phyloP scores from a whole-genome alignment of 805 yeast species.

The Starmerella bombi region DNA sequence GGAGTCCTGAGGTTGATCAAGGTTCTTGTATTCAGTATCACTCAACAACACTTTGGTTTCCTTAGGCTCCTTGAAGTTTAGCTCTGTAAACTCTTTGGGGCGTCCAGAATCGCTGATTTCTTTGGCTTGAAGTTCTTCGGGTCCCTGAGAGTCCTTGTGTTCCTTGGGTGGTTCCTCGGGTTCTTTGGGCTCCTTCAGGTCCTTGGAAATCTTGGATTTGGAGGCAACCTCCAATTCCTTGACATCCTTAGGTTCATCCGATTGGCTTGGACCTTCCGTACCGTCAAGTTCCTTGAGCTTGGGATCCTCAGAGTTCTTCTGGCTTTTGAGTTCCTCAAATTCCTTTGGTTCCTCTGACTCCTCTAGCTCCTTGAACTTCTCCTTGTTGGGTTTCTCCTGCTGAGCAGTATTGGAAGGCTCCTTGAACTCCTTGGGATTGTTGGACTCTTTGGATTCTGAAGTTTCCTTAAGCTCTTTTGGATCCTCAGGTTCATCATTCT shows the following conservation, averaged over 20 bases:
- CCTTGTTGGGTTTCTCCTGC: neutral
- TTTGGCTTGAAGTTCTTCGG: too few relatives aligned
- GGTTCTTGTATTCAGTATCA: conserved; percentile 5
- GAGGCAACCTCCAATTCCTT: neutral
- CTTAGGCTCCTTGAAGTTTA: too few relatives aligned
- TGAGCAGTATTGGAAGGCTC: neutral
- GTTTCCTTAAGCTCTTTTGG: neutral
- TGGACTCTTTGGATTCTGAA: conserved; percentile 1
- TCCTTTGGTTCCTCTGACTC: neutral
- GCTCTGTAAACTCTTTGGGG: too few relatives aligned
- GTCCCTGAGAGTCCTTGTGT: neutral
- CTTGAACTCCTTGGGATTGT: neutral
- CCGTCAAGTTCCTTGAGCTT: neutral
- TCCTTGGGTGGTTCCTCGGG: neutral
- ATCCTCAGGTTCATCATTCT: conserved; percentile 3
- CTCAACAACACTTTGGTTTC: too few relatives aligned
- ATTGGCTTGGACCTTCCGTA: neutral
- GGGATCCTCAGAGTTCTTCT: neutral
- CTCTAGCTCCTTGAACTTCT: neutral
- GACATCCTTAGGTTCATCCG: conserved; percentile 3
- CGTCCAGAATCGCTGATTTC: too few relatives aligned
- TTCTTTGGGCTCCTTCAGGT: conserved; percentile 4
- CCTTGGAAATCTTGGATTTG: neutral
- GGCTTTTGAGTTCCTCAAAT: neutral
- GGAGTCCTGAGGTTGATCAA: neutral